These are phyloP conservation scores for Warburgia ugandensis DNA, from an alignment of 164 flowering plant species.

Conservation along the genomic window DNA sequence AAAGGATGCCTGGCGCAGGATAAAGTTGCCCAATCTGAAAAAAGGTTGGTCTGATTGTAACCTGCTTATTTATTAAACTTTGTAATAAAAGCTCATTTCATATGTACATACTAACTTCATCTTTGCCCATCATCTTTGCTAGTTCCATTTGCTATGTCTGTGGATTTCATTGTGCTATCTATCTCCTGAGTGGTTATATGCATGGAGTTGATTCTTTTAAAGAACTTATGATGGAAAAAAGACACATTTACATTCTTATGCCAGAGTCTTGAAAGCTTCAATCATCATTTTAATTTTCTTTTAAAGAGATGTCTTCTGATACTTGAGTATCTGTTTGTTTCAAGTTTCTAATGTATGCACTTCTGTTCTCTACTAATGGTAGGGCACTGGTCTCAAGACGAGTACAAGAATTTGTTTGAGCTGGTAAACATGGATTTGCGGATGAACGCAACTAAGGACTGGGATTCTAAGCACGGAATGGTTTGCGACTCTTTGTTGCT, in stretches of 20 bases:
- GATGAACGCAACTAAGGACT: constrained; percentile 37
- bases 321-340: not conserved
- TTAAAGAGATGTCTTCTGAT: not conserved
- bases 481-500: constrained; percentile 8
- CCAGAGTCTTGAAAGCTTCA: too few relatives aligned
- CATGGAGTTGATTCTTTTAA: too few relatives aligned
- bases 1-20: constrained; percentile 57
- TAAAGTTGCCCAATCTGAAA: constrained; percentile 21
- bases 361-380: constrained; percentile 1
- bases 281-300: not conserved
- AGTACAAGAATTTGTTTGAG: constrained; percentile 59
- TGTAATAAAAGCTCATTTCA: not conserved
- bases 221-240: not conserved
- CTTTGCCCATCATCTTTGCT: not conserved
- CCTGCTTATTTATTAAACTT: not conserved
- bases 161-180: too few relatives aligned
- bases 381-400: constrained; percentile 64
- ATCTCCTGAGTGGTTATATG: too few relatives aligned
- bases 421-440: constrained; percentile 53
- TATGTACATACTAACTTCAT: not conserved
- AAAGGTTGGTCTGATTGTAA: constrained; percentile 12
- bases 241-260: not conserved
- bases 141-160: too few relatives aligned
- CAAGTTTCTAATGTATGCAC: not conserved
- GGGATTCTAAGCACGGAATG: constrained; percentile 59